Percentiles rank a stretch among this genome's conserved stretches.
Evolutionary conservation across 441 rosid genomes (phyloP).

Genomic region (Populus hybrid): DNA sequence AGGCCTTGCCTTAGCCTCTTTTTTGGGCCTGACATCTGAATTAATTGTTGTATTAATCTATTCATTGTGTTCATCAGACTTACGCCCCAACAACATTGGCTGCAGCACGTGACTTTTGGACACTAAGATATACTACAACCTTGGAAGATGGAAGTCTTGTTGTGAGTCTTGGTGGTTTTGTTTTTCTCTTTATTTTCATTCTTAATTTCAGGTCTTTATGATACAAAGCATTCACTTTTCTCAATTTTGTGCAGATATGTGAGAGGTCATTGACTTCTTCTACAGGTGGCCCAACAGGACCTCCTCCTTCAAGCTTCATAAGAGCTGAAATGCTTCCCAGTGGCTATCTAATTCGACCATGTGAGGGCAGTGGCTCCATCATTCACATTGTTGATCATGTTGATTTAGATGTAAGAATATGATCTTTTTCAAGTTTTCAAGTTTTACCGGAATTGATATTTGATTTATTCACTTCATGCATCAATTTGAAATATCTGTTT

Average conservation of each 20-base stretch:
- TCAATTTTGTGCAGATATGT: slow-evolving; percentile 52
- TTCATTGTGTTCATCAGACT: slow-evolving; percentile 37
- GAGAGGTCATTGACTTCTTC: slow-evolving; percentile 86
- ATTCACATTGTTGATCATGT: slow-evolving; percentile 95
- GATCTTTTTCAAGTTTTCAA: not conserved
- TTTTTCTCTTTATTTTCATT: not conserved
- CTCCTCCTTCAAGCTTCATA: slow-evolving; percentile 69
- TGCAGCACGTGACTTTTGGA: slow-evolving; percentile 98
- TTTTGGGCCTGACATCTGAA: not conserved
- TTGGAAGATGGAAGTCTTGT: slow-evolving; percentile 94
- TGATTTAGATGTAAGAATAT: slow-evolving; percentile 72
- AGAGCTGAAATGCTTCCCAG: slow-evolving; percentile 95
- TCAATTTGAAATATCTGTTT: slow-evolving; percentile 2
- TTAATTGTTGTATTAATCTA: not conserved
- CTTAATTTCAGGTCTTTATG: not conserved
- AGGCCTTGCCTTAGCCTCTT: not conserved
- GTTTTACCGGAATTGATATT: slow-evolving; percentile 1
- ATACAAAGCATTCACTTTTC: not conserved
- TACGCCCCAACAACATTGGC: slow-evolving; percentile 94
- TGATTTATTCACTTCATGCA: not conserved
- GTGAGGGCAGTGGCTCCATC: slow-evolving; percentile 95
- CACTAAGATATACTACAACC: slow-evolving; percentile 79
- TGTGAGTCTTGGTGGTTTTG: slow-evolving; percentile 32
- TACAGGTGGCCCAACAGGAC: slow-evolving; percentile 80
- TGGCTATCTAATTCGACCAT: slow-evolving; percentile 87